Evolutionary conservation across 805 yeast genomes (phyloP).

Genomic region (Starmerella bombicola): DNA sequence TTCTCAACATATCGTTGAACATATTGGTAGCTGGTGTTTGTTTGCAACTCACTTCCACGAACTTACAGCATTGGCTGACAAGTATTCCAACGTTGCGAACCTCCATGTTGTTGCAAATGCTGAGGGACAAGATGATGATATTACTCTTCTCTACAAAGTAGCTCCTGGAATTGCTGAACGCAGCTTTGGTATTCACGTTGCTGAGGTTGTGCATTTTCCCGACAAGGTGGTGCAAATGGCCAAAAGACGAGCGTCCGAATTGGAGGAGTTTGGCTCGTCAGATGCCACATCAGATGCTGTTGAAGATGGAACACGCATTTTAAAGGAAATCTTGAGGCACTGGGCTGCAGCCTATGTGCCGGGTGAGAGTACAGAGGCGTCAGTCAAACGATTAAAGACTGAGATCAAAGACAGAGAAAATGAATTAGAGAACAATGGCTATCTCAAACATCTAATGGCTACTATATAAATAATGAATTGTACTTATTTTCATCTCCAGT

Average conservation of each 20-base stretch:
- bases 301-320: conserved; percentile 39
- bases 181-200: conserved; percentile 95
- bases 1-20: conserved; percentile 64
- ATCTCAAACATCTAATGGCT: conserved; percentile 10
- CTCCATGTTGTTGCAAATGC: conserved; percentile 72
- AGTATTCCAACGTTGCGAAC: conserved; percentile 51
- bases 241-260: conserved; percentile 78
- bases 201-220: conserved; percentile 90
- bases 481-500: background rate
- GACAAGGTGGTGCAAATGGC: conserved; percentile 86
- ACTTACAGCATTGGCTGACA: conserved; percentile 63
- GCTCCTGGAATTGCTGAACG: conserved; percentile 92
- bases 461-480: background rate
- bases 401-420: conserved; percentile 4
- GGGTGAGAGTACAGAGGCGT: conserved; percentile 11
- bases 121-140: conserved; percentile 33
- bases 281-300: conserved; percentile 40
- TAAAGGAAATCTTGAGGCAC: conserved; percentile 34
- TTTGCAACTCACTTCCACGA: conserved; percentile 99
- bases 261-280: conserved; percentile 48
- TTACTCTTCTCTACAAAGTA: conserved; percentile 83
- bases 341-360: conserved; percentile 28
- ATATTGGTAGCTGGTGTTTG: conserved; percentile 63
- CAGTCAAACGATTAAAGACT: conserved; percentile 10
- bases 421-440: conserved; percentile 17